phyloP scores from a whole-genome alignment of 1,284 basidiomycete species.

The Cutaneotrichosporon sp. region DNA sequence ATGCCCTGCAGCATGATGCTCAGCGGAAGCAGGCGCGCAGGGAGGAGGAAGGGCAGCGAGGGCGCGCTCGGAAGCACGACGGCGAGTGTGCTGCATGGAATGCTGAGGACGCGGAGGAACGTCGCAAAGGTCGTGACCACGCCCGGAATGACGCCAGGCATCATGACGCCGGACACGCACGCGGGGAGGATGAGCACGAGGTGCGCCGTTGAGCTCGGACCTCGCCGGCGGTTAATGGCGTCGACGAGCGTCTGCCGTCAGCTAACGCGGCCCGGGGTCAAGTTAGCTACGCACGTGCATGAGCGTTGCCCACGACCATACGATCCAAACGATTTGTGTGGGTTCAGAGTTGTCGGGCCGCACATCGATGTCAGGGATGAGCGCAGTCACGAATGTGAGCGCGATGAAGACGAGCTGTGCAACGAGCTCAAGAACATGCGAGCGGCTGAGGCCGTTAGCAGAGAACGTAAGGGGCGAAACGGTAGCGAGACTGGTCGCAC shows the following conservation, averaged over 20 bases:
- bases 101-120: slow-evolving; percentile 10
- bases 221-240: slow-evolving; percentile 10
- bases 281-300: slow-evolving; percentile 6
- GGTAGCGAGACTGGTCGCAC: too few species aligned
- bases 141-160: neutral
- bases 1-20: slow-evolving; percentile 15
- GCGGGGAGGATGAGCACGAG: slow-evolving; percentile 18
- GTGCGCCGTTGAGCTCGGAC: slow-evolving; percentile 10
- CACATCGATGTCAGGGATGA: slow-evolving; percentile 17
- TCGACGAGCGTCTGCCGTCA: slow-evolving; percentile 16
- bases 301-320: slow-evolving; percentile 17
- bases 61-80: slow-evolving; percentile 16
- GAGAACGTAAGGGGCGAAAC: neutral
- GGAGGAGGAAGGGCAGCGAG: slow-evolving; percentile 13
- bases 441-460: slow-evolving; percentile 10
- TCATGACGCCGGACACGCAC: slow-evolving; percentile 12
- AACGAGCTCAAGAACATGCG: slow-evolving; percentile 17
- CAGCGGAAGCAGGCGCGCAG: slow-evolving; percentile 16
- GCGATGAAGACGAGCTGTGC: slow-evolving; percentile 15
- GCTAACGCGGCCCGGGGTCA: neutral
- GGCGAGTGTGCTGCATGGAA: slow-evolving; percentile 15
- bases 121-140: slow-evolving; percentile 1
- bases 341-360: slow-evolving; percentile 9
- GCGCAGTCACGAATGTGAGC: slow-evolving; percentile 16
- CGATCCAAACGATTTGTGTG: slow-evolving; percentile 14